A percentile compares a stretch with the other conserved stretches of the same genome.
Conservation (phyloP, 1,284 basidiomycete species). For the Pseudozyma hubeiensis region DNA sequence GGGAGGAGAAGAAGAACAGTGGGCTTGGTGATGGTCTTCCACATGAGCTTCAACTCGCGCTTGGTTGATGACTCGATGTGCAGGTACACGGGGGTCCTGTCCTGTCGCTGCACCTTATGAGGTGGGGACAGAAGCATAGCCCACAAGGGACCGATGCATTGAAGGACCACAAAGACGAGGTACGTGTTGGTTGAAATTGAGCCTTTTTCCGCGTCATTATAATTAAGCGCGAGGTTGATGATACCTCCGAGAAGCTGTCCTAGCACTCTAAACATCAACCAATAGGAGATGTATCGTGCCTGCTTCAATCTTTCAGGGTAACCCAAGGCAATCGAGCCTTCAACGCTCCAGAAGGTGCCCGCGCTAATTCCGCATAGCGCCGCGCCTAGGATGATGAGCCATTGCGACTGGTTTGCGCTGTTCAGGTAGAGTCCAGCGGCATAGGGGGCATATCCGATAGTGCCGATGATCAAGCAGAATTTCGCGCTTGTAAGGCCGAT, state of each 20-base stretch:
- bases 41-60: constrained; percentile 61
- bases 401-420: constrained; percentile 55
- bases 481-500: constrained; percentile 61
- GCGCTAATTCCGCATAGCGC: constrained; percentile 68
- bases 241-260: constrained; percentile 67
- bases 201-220: constrained; percentile 57
- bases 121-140: constrained; percentile 67
- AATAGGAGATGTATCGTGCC: constrained; percentile 67
- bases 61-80: constrained; percentile 53
- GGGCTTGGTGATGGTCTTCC: constrained; percentile 40
- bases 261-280: constrained; percentile 66
- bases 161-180: constrained; percentile 70
- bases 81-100: constrained; percentile 66
- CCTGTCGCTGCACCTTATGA: constrained; percentile 67
- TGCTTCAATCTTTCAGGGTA: constrained; percentile 66
- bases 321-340: constrained; percentile 53
- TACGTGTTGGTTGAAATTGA: constrained; percentile 67
- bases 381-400: constrained; percentile 69
- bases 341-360: constrained; percentile 67
- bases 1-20: constrained; percentile 61
- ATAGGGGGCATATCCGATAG: constrained; percentile 66
- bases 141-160: constrained; percentile 64
- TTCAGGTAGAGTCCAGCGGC: constrained; percentile 67
- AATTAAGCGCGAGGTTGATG: constrained; percentile 69
- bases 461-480: constrained; percentile 64